These are phyloP conservation scores for Kuraishia floccosa DNA, from an alignment of 805 yeast species.

Conservation along the genomic window DNA sequence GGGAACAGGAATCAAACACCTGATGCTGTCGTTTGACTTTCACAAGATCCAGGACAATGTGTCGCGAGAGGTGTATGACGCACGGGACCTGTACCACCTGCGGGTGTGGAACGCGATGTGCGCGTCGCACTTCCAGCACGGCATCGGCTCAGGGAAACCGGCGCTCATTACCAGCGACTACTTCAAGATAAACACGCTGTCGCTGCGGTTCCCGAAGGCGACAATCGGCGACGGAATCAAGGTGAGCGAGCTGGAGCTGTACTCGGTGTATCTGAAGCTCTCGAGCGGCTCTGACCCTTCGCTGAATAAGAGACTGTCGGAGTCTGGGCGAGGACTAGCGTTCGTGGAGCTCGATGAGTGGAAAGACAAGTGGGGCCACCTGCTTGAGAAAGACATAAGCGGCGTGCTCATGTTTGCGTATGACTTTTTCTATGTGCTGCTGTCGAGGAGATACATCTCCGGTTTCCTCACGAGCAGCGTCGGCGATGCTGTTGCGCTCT, in stretches of 20 bases:
- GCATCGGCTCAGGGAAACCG: conserved; percentile 39
- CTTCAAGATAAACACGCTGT: conserved; percentile 28
- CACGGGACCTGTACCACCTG: conserved; percentile 37
- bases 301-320: conserved; percentile 2
- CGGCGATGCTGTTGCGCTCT: not conserved
- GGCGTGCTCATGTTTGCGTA: conserved; percentile 34
- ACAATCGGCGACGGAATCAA: conserved; percentile 45
- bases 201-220: conserved; percentile 35
- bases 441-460: conserved; percentile 22
- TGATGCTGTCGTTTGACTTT: conserved; percentile 34
- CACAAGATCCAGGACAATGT: conserved; percentile 26
- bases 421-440: conserved; percentile 33
- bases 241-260: conserved; percentile 35
- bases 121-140: conserved; percentile 37
- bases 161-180: conserved; percentile 25
- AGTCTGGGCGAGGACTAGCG: conserved; percentile 6
- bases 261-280: conserved; percentile 7
- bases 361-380: conserved; percentile 30
- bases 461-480: not conserved
- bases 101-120: conserved; percentile 42
- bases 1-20: conserved; percentile 37
- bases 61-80: conserved; percentile 4
- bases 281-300: too few relatives aligned
- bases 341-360: conserved; percentile 30
- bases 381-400: conserved; percentile 35